Conservation (phyloP, 2,329 filamentous ascomycete genomes). For the Hawksworthiomyces lignivorus region DNA sequence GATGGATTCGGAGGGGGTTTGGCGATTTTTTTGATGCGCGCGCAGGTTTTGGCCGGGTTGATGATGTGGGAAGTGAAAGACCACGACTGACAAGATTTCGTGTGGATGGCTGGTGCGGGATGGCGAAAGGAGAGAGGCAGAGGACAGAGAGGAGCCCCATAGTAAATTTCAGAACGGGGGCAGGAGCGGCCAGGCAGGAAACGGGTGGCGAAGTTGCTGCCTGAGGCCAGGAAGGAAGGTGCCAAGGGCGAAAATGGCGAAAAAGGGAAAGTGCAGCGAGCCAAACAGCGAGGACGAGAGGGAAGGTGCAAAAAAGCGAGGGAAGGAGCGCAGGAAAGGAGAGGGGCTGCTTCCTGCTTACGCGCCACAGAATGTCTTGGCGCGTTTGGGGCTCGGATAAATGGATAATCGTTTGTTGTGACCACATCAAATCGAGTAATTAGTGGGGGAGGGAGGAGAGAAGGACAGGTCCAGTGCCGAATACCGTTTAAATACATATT, state of each 20-base stretch:
- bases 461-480: not conserved
- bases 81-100: constrained; percentile 42
- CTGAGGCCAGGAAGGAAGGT: constrained; percentile 16
- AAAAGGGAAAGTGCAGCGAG: constrained; percentile 15
- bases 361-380: too few species aligned
- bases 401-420: too few species aligned
- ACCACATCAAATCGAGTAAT: too few species aligned
- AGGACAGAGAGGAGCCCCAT: constrained; percentile 21
- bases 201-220: constrained; percentile 19
- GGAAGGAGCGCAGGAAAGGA: too few species aligned
- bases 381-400: too few species aligned
- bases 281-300: not conserved
- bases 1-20: constrained; percentile 52
- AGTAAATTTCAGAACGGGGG: constrained; percentile 38
- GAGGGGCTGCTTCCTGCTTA: too few species aligned
- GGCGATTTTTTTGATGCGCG: constrained; percentile 58
- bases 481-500: not conserved
- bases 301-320: too few species aligned
- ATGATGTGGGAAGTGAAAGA: constrained; percentile 42
- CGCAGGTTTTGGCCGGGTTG: constrained; percentile 38
- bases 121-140: constrained; percentile 15
- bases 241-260: too few species aligned
- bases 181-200: not conserved
- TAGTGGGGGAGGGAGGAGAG: too few species aligned
- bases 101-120: constrained; percentile 39